Evolutionary conservation across 306 rosid species (phyloP).

Genomic region (Prunus fruticosa): DNA sequence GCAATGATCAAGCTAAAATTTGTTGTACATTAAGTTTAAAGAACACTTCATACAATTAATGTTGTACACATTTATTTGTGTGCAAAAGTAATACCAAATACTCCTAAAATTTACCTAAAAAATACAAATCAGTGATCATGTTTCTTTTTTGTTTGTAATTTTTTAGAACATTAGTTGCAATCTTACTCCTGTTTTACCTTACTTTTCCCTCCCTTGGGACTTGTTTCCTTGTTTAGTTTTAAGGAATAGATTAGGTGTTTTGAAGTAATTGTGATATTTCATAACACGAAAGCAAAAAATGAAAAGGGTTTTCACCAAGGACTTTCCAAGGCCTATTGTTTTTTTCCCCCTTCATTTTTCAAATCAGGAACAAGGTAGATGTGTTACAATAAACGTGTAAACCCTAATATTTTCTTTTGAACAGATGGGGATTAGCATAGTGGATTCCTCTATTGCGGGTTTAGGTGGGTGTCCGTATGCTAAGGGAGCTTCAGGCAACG

Average conservation of each 20-base stretch:
- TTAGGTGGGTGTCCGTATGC: conserved; percentile 79
- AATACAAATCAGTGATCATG: not conserved
- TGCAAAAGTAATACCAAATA: not conserved
- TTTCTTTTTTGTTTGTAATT: too few relatives aligned
- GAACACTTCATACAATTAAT: not conserved
- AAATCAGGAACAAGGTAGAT: not conserved
- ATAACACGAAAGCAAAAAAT: not conserved
- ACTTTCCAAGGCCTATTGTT: not conserved
- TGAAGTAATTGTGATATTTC: not conserved
- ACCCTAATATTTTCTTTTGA: not conserved
- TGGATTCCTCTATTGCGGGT: conserved; percentile 60
- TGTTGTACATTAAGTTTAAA: not conserved
- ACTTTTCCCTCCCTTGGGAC: not conserved
- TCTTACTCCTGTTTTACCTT: not conserved
- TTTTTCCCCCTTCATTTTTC: not conserved
- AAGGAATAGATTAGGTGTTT: not conserved
- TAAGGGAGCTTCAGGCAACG: conserved; percentile 73
- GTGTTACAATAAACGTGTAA: not conserved
- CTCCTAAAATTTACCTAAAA: not conserved
- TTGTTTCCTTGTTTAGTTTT: not conserved
- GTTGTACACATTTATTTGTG: not conserved
- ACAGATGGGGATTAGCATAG: conserved; percentile 69
- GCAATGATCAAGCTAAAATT: not conserved
- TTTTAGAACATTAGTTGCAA: not conserved
- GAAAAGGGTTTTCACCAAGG: not conserved